These are phyloP conservation scores for Metarhizium rileyi DNA, from an alignment of 2,329 filamentous ascomycete species.

Conservation along the genomic window DNA sequence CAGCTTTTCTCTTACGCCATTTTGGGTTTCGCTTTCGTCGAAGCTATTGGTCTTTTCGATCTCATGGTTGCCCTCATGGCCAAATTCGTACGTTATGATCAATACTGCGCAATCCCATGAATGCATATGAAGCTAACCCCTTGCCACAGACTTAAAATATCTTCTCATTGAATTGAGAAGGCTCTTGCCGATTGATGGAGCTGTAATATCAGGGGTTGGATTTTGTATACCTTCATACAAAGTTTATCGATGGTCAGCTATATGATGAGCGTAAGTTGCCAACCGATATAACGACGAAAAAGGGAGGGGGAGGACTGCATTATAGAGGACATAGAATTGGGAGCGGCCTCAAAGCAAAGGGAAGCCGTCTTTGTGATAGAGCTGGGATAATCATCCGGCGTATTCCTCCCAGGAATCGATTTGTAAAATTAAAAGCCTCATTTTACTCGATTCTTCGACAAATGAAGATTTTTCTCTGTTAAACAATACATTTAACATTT, in stretches of 20 bases:
- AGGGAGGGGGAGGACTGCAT: conserved; percentile 27
- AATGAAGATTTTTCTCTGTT: conserved; percentile 20
- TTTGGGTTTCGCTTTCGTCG: conserved; percentile 91
- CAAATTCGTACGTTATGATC: conserved; percentile 60
- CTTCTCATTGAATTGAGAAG: conserved; percentile 21
- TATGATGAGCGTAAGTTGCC: conserved; percentile 15
- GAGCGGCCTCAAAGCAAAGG: conserved; percentile 22
- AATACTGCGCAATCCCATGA: not conserved
- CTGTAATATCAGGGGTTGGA: conserved; percentile 21
- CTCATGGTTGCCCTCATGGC: conserved; percentile 90
- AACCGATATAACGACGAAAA: conserved; percentile 19
- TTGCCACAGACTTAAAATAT: conserved; percentile 26
- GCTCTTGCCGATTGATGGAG: conserved; percentile 27
- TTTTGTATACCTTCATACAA: conserved; percentile 17
- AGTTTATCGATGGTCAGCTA: conserved; percentile 17
- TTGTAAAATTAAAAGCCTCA: conserved; percentile 35
- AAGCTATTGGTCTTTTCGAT: conserved; percentile 83
- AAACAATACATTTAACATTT: conserved; percentile 4
- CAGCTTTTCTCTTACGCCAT: conserved; percentile 96
- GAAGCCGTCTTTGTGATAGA: conserved; percentile 25
- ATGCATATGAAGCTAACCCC: conserved; percentile 7
- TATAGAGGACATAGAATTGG: conserved; percentile 33
- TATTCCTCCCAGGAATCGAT: conserved; percentile 24
- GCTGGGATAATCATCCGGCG: conserved; percentile 23
- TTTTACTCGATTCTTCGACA: conserved; percentile 27